A percentile compares a stretch with the other conserved stretches of the same genome.
Evolutionary conservation across 1,284 basidiomycete genomes (phyloP).

Genomic region (Moesziomyces sp.): DNA sequence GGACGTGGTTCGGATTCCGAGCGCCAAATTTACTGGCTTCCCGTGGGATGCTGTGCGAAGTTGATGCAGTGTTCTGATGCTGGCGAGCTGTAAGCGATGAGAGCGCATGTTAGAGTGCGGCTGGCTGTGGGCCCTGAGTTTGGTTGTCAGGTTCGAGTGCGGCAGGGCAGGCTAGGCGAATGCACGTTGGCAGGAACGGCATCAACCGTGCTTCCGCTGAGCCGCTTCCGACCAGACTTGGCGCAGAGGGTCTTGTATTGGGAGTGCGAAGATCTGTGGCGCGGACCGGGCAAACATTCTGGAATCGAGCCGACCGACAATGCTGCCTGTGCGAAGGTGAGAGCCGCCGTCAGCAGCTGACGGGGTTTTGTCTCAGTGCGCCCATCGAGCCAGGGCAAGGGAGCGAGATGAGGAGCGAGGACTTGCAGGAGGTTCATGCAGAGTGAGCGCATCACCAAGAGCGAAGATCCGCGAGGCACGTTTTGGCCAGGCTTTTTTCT

Average conservation of each 20-base stretch:
- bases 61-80: no score
- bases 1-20: not conserved
- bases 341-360: not conserved
- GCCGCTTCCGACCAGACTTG: no score
- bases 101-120: not conserved
- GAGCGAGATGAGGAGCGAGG: not conserved
- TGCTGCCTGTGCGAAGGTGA: not conserved
- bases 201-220: not conserved
- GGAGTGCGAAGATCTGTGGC: no score
- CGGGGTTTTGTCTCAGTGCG: not conserved
- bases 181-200: not conserved
- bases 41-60: no score
- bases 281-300: not conserved
- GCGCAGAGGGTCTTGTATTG: no score
- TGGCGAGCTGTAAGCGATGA: no score
- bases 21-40: not conserved
- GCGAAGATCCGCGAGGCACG: constrained; percentile 13
- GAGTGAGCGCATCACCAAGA: constrained; percentile 17
- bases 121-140: not conserved
- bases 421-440: constrained; percentile 4
- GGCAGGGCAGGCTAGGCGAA: not conserved
- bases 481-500: not conserved
- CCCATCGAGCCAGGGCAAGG: not conserved
- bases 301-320: not conserved
- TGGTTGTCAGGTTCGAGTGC: not conserved